Conservation (phyloP, 2,329 filamentous ascomycete genomes). For the Fusarium sp. region DNA sequence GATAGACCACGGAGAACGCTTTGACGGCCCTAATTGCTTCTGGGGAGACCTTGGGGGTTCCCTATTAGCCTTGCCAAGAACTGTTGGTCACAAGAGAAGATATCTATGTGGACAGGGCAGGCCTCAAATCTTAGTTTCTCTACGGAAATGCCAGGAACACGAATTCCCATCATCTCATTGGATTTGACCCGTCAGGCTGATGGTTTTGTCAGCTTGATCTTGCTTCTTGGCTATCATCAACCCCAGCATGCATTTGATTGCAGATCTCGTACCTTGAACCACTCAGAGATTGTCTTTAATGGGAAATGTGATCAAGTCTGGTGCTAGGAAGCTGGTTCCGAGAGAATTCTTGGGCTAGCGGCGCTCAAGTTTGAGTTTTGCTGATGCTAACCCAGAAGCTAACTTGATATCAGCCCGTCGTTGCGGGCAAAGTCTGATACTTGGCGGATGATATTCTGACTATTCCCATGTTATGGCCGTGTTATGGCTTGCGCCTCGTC, state of each 20-base stretch:
- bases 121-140: constrained; percentile 21
- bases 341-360: constrained; percentile 11
- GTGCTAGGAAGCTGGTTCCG: not conserved
- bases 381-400: constrained; percentile 5
- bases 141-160: constrained; percentile 3
- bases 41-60: not conserved
- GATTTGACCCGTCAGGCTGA: not conserved
- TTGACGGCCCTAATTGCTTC: constrained; percentile 16
- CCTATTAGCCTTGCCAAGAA: constrained; percentile 13
- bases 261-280: constrained; percentile 11
- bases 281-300: not conserved
- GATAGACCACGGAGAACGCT: constrained; percentile 1
- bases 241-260: constrained; percentile 5
- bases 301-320: constrained; percentile 6
- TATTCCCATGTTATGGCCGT: constrained; percentile 17
- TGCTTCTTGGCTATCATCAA: not conserved
- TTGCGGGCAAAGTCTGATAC: constrained; percentile 14
- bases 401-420: constrained; percentile 19
- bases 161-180: not conserved
- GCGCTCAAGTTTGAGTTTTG: constrained; percentile 29
- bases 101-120: constrained; percentile 15
- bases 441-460: not conserved
- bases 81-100: constrained; percentile 19
- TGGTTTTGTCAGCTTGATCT: not conserved
- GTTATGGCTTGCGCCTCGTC: not conserved